Percentiles rank a stretch among this genome's conserved stretches.
These are phyloP conservation scores for Schrenkiella parvula DNA, from an alignment of 345 rosid species.

Conservation along the genomic window DNA sequence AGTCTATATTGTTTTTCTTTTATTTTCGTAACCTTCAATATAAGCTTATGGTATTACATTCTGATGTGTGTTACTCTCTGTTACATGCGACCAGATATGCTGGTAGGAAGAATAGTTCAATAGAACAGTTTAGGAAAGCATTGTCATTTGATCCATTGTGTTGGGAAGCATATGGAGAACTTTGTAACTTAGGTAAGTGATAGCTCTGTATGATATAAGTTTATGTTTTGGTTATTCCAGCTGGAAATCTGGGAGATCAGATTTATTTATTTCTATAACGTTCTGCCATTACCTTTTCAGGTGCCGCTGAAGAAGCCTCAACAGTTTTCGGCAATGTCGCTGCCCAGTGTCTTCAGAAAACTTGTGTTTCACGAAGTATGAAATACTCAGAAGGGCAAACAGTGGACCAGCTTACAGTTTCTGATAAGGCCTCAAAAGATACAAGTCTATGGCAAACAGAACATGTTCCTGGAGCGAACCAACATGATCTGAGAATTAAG, in stretches of 20 bases:
- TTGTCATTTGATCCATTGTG: constrained; percentile 74
- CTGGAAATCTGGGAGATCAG: background rate
- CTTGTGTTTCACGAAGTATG: constrained; percentile 35
- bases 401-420: constrained; percentile 37
- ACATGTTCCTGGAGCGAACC: constrained; percentile 44
- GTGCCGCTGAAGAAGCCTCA: constrained; percentile 80
- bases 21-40: background rate
- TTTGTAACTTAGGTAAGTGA: constrained; percentile 74
- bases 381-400: constrained; percentile 29
- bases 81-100: constrained; percentile 50
- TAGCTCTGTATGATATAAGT: background rate
- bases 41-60: background rate
- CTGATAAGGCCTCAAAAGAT: constrained; percentile 44
- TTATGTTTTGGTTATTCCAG: background rate
- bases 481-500: constrained; percentile 44
- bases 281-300: constrained; percentile 35
- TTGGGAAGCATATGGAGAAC: constrained; percentile 90
- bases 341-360: constrained; percentile 56
- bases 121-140: constrained; percentile 75
- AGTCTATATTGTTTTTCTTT: background rate
- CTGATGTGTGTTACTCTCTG: constrained; percentile 10
- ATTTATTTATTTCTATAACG: background rate
- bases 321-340: constrained; percentile 64
- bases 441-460: constrained; percentile 46
- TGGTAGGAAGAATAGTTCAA: constrained; percentile 58